Evolutionary conservation across 2,329 filamentous ascomycete genomes (phyloP).

Genomic region (Catunica adiposa): DNA sequence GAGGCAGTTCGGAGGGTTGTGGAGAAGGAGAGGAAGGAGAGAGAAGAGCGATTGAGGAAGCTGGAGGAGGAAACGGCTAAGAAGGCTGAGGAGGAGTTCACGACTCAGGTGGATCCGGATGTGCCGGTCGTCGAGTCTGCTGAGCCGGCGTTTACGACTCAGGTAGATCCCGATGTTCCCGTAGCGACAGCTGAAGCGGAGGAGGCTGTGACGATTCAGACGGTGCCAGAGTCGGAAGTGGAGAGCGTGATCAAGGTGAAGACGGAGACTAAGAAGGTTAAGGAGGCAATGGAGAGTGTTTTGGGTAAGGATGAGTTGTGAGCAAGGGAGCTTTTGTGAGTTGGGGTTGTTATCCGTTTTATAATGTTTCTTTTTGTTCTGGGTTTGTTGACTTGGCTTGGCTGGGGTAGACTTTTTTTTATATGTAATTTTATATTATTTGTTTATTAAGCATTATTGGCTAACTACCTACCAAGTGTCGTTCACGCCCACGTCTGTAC

Average conservation of each 20-base stretch:
- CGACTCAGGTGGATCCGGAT: constrained; percentile 15
- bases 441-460: not conserved
- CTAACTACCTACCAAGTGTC: not conserved
- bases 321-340: not conserved
- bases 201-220: not conserved
- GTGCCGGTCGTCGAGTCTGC: not conserved
- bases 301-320: constrained; percentile 7
- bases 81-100: constrained; percentile 16
- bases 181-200: not conserved
- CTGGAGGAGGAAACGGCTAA: not conserved
- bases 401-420: not conserved
- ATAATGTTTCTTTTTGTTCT: not conserved
- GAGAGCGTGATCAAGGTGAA: not conserved
- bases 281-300: not conserved
- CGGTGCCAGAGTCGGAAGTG: not conserved
- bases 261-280: not conserved
- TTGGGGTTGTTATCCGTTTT: not conserved
- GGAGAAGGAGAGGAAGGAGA: constrained; percentile 13
- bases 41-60: constrained; percentile 14
- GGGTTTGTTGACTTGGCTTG: not conserved
- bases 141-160: constrained; percentile 18
- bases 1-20: constrained; percentile 16
- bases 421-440: not conserved
- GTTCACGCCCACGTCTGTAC: constrained; percentile 26
- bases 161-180: constrained; percentile 14